phyloP scores from a whole-genome alignment of 768 basidiomycete species.

The Lentinus brumalis region DNA sequence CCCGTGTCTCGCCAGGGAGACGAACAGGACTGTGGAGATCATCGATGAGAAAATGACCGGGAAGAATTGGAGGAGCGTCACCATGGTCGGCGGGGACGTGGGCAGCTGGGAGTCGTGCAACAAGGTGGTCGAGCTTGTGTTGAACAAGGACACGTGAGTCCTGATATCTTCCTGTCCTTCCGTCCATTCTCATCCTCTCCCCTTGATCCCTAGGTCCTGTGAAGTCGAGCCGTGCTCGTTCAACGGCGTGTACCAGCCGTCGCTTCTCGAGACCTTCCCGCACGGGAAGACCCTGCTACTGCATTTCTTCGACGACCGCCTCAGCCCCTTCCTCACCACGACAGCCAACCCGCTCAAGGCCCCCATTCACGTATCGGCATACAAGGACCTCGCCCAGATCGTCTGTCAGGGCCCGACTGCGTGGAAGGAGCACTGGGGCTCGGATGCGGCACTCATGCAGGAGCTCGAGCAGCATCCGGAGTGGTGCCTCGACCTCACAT shows the following conservation, averaged over 20 bases:
- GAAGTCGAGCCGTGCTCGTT: constrained; percentile 94
- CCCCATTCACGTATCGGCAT: constrained; percentile 45
- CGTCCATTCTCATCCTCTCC: neutral
- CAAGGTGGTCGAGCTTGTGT: constrained; percentile 79
- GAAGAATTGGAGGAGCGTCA: constrained; percentile 54
- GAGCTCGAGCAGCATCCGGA: constrained; percentile 87
- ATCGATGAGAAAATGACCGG: constrained; percentile 43
- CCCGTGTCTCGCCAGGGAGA: constrained; percentile 79
- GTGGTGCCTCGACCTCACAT: constrained; percentile 95
- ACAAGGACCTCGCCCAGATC: constrained; percentile 62
- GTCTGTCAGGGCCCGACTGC: constrained; percentile 71
- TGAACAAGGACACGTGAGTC: constrained; percentile 92
- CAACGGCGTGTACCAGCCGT: constrained; percentile 96
- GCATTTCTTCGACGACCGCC: constrained; percentile 97
- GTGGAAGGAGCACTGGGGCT: constrained; percentile 58
- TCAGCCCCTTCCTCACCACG: constrained; percentile 67
- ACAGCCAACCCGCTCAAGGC: constrained; percentile 22
- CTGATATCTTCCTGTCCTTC: neutral
- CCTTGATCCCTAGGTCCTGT: constrained; percentile 59
- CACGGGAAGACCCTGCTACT: constrained; percentile 85
- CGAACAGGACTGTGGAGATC: constrained; percentile 63
- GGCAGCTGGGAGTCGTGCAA: constrained; percentile 88
- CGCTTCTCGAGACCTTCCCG: constrained; percentile 85
- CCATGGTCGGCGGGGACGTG: constrained; percentile 82
- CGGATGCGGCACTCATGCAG: constrained; percentile 48